Percentiles rank a stretch among this genome's conserved stretches.
phyloP scores from a whole-genome alignment of 148 eudicot species.

The Cornus florida region DNA sequence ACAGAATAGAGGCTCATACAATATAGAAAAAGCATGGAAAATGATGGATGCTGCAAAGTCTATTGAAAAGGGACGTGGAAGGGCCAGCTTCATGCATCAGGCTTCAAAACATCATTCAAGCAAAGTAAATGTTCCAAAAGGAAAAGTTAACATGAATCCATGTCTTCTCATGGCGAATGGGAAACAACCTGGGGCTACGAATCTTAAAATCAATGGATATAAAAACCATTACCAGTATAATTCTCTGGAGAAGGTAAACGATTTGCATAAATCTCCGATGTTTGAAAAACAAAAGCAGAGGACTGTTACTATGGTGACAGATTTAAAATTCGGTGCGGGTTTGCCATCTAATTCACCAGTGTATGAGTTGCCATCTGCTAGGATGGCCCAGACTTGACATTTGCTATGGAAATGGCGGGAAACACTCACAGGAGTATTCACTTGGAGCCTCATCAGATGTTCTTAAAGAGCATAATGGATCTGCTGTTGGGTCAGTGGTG shows the following conservation, averaged over 20 bases:
- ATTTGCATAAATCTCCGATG: slow-evolving; percentile 18
- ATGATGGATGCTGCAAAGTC: slow-evolving; percentile 69
- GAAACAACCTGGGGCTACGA: slow-evolving; percentile 21
- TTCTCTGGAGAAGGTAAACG: slow-evolving; percentile 14
- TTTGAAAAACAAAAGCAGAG: slow-evolving; percentile 19
- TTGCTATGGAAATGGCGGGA: slow-evolving; percentile 18
- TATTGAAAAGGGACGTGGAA: slow-evolving; percentile 27
- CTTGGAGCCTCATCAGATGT: slow-evolving; percentile 12
- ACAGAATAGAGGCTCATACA: slow-evolving; percentile 21
- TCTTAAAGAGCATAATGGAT: slow-evolving; percentile 5
- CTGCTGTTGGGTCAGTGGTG: slow-evolving; percentile 19
- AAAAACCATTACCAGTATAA: slow-evolving; percentile 8
- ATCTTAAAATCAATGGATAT: slow-evolving; percentile 7
- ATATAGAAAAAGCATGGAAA: slow-evolving; percentile 85
- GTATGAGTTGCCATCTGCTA: slow-evolving; percentile 8
- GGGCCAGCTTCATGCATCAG: slow-evolving; percentile 13
- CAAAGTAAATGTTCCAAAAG: slow-evolving; percentile 24
- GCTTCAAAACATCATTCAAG: slow-evolving; percentile 23
- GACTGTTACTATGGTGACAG: slow-evolving; percentile 5
- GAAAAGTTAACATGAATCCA: slow-evolving; percentile 19
- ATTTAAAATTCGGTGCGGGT: slow-evolving; percentile 8
- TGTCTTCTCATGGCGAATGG: slow-evolving; percentile 15
- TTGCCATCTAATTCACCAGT: slow-evolving; percentile 10
- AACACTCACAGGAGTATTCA: slow-evolving; percentile 14
- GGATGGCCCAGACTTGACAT: slow-evolving; percentile 16